Percentiles rank a stretch among this genome's conserved stretches.
Evolutionary conservation across 352 stramenopile genomes (phyloP).

Genomic region (Elongisporangium anandrum): DNA sequence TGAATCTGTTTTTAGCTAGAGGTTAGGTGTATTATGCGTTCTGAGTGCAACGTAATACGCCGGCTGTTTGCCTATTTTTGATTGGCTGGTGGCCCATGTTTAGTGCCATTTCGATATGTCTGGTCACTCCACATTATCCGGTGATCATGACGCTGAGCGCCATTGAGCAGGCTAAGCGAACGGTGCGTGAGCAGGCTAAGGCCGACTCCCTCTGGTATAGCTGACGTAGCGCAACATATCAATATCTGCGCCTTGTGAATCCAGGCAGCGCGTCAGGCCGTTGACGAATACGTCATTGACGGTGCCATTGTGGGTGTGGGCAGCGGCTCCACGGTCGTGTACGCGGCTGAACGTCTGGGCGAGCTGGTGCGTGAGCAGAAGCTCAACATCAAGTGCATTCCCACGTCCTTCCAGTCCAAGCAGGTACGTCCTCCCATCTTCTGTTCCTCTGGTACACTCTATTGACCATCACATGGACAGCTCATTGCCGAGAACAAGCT

Average conservation of each 20-base stretch:
- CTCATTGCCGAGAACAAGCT: constrained; percentile 81
- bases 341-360: constrained; percentile 95
- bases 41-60: neutral
- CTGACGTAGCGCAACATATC: neutral
- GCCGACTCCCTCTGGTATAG: neutral
- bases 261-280: constrained; percentile 75
- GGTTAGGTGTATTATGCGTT: neutral
- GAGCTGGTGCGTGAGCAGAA: constrained; percentile 90
- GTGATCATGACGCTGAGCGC: constrained; percentile 28
- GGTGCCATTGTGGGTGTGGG: constrained; percentile 97
- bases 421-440: constrained; percentile 31
- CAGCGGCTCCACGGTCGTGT: constrained; percentile 98
- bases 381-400: constrained; percentile 96
- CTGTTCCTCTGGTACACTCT: constrained; percentile 18
- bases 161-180: constrained; percentile 76
- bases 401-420: constrained; percentile 97
- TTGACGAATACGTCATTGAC: constrained; percentile 91
- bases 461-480: constrained; percentile 42
- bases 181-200: constrained; percentile 27
- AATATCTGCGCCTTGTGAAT: constrained; percentile 2
- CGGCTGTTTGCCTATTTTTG: neutral
- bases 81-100: neutral
- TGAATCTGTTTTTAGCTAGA: neutral
- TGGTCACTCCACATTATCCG: constrained; percentile 2
- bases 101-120: too few species aligned